These are phyloP conservation scores for Ceratobasidium theobromae DNA, from an alignment of 1,284 basidiomycete species.

Conservation along the genomic window DNA sequence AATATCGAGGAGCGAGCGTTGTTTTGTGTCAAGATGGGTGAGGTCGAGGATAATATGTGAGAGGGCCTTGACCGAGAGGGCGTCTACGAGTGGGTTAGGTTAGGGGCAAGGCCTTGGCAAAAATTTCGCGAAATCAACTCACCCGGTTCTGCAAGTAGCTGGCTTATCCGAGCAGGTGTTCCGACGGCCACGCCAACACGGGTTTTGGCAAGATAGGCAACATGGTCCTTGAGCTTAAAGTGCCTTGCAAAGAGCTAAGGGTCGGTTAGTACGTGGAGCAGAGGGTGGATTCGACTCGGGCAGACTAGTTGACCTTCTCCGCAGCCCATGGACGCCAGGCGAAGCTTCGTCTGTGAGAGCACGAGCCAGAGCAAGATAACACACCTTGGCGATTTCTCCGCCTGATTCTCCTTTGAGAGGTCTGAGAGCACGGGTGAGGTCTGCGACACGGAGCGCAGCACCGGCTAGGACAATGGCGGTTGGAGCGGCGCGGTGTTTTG, in stretches of 20 bases:
- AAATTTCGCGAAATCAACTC: slow-evolving; percentile 40
- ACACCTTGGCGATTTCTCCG: slow-evolving; percentile 72
- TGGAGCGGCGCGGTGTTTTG: slow-evolving; percentile 73
- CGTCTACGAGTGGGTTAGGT: slow-evolving; percentile 52
- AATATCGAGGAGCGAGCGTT: slow-evolving; percentile 71
- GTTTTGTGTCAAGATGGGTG: slow-evolving; percentile 70
- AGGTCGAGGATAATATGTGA: slow-evolving; percentile 79
- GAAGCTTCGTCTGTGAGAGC: not conserved
- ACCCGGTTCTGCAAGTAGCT: slow-evolving; percentile 76
- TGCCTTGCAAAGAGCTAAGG: slow-evolving; percentile 73
- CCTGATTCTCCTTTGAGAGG: slow-evolving; percentile 71
- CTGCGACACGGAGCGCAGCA: slow-evolving; percentile 76
- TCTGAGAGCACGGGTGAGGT: slow-evolving; percentile 59
- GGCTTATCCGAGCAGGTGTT: slow-evolving; percentile 78
- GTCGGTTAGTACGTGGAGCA: not conserved
- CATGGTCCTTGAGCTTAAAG: slow-evolving; percentile 79
- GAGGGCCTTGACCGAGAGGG: slow-evolving; percentile 66
- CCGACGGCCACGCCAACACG: slow-evolving; percentile 78
- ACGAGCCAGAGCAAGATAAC: not conserved
- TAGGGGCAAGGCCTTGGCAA: not conserved
- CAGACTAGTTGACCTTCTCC: too few relatives aligned
- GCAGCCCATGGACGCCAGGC: slow-evolving; percentile 23
- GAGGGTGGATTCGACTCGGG: too few relatives aligned
- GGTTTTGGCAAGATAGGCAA: slow-evolving; percentile 69
- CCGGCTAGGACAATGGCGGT: slow-evolving; percentile 74